Percentiles rank a stretch among this genome's conserved stretches.
phyloP scores from a whole-genome alignment of 768 basidiomycete genomes.

The Naganishia friedmannii region DNA sequence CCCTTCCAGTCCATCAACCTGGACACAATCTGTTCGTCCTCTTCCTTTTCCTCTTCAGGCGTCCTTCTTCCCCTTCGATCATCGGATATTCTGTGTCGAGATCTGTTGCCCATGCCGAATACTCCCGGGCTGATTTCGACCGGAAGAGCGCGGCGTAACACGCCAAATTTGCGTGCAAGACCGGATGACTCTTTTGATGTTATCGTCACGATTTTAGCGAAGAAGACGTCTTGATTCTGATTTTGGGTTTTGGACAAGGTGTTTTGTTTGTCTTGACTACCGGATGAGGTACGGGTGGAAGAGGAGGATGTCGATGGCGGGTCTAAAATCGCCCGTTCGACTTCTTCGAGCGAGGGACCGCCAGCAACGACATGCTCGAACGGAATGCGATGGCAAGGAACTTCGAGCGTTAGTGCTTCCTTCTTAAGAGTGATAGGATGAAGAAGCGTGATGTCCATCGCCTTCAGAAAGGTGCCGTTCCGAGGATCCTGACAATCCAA shows the following conservation, averaged over 20 bases:
- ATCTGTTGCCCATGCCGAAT: not conserved
- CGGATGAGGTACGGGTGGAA: not conserved
- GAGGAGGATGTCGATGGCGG: not conserved
- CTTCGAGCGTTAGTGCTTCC: slow-evolving; percentile 29
- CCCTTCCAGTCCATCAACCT: slow-evolving; percentile 36
- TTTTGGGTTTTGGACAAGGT: too few relatives aligned
- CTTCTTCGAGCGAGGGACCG: slow-evolving; percentile 34
- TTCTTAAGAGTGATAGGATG: slow-evolving; percentile 31
- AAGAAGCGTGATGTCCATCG: slow-evolving; percentile 32
- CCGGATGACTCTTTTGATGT: not conserved
- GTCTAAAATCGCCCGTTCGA: slow-evolving; percentile 29
- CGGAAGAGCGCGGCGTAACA: slow-evolving; percentile 22
- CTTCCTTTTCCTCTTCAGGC: slow-evolving; percentile 30
- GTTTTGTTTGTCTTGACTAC: not conserved
- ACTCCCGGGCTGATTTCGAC: slow-evolving; percentile 11
- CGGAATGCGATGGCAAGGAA: slow-evolving; percentile 31
- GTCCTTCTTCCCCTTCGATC: slow-evolving; percentile 1
- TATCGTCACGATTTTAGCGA: not conserved
- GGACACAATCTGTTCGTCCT: slow-evolving; percentile 36
- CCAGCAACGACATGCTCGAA: slow-evolving; percentile 25
- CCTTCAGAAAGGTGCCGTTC: slow-evolving; percentile 23
- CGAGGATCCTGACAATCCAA: slow-evolving; percentile 10
- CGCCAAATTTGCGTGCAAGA: slow-evolving; percentile 1
- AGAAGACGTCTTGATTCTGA: not conserved
- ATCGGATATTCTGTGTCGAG: not conserved